phyloP scores from a whole-genome alignment of 208 protist species.

The Leishmania braziliensis region DNA sequence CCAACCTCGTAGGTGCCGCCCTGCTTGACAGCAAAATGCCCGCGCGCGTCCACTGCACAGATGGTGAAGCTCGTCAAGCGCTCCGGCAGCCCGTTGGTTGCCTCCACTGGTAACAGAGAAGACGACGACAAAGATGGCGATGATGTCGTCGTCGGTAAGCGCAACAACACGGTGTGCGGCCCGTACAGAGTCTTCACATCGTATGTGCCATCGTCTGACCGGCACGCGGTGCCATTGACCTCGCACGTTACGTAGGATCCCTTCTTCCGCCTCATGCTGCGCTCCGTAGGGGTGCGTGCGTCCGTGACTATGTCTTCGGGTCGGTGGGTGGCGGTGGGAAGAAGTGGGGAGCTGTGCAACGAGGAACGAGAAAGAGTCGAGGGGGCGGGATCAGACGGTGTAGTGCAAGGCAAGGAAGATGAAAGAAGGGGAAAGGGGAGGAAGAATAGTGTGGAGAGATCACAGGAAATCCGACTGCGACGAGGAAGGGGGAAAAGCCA shows the following conservation, averaged over 20 bases:
- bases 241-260: background rate
- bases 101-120: background rate
- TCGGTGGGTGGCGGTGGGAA: background rate
- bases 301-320: background rate
- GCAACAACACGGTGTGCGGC: conserved; percentile 38
- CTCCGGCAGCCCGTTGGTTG: background rate
- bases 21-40: conserved; percentile 48
- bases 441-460: background rate
- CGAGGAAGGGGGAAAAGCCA: background rate
- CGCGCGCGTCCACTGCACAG: conserved; percentile 50
- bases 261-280: background rate
- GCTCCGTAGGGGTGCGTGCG: background rate
- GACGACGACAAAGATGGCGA: background rate
- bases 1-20: conserved; percentile 38
- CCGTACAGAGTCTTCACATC: conserved; percentile 51
- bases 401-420: background rate
- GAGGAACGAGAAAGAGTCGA: background rate
- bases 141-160: background rate
- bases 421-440: background rate
- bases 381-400: background rate
- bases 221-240: conserved; percentile 44
- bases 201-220: conserved; percentile 31
- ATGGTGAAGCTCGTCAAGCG: conserved; percentile 29
- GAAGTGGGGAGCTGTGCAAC: background rate
- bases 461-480: background rate